Evolutionary conservation across 305 asterid species (phyloP).

Genomic region (Lippia alba): DNA sequence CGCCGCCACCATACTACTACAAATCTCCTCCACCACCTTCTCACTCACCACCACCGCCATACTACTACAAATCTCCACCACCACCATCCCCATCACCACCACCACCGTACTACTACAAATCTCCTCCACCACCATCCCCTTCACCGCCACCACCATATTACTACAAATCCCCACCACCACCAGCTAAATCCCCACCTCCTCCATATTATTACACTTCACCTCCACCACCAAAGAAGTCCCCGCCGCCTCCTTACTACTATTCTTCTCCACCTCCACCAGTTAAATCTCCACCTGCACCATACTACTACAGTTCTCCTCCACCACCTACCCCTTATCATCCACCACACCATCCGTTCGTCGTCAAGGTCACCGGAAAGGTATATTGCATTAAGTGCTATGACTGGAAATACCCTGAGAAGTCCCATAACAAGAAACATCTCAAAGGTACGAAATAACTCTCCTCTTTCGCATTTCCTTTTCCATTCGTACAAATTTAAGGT

Average conservation of each 20-base stretch:
- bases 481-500: background rate
- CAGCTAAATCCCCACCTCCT: slow-evolving; percentile 34
- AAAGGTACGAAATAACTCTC: slow-evolving; percentile 48
- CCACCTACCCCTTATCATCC: slow-evolving; percentile 47
- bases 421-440: slow-evolving; percentile 72
- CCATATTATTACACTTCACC: slow-evolving; percentile 32
- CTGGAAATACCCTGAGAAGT: slow-evolving; percentile 54
- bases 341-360: slow-evolving; percentile 49
- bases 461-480: background rate
- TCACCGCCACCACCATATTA: slow-evolving; percentile 38
- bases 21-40: slow-evolving; percentile 32
- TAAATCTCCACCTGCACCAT: slow-evolving; percentile 33
- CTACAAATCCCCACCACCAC: slow-evolving; percentile 44
- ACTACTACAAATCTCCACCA: slow-evolving; percentile 33
- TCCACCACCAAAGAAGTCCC: slow-evolving; percentile 31
- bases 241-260: slow-evolving; percentile 41
- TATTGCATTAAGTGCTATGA: slow-evolving; percentile 71
- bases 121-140: slow-evolving; percentile 40
- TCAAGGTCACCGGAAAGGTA: slow-evolving; percentile 69
- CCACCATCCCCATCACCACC: slow-evolving; percentile 49
- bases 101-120: slow-evolving; percentile 41
- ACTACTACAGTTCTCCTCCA: slow-evolving; percentile 43
- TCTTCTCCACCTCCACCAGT: slow-evolving; percentile 45
- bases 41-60: slow-evolving; percentile 23
- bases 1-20: slow-evolving; percentile 26